Base-by-base conservation (phyloP, 2,329 filamentous ascomycete genomes). In the Trichoderma simmonsii region DNA sequence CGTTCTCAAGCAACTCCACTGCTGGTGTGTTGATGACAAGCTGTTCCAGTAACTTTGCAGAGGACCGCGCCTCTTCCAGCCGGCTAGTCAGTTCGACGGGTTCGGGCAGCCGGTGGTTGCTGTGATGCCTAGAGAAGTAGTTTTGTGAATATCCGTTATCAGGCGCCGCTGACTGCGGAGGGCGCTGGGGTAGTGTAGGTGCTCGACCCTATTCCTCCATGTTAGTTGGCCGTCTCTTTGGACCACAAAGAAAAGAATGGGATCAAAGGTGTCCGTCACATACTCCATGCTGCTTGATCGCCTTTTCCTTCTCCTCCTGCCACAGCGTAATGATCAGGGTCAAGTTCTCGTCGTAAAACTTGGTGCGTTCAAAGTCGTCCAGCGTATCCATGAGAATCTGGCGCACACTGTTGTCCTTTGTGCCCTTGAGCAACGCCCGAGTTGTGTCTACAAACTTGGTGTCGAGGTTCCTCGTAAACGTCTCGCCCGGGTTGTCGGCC, bases 381-480 rank as follows among this genome's bases (percentile, higher is more conserved):
- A 99, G 82, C 5, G 93, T 97, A 83, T 98, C 95, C 82, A 94
- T 89, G 74, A 98, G 82, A 75, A 98, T 92, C 82, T 96, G 93
- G 79, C 92, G 90, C 56, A 97, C 94, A 76, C 90, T 92, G 26
- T 87, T 87, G 79, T 97, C 94, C 73, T 87, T 88, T 15, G 90
- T 89, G 66, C 88, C 85, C 74, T 91, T 89, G 73, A 98, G 85
- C 72, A 97, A 82, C 56, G 93, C 88, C 82, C 95, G 95, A 18
- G 93, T 83, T 0, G 90, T 90, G 56, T 91, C 87, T 68, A 93
- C 89, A 78, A 98, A 98, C 77, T 93, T 93, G 78, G 91, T 87
- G 81, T 98, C 95, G 56, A 98, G 82, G 80, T 97, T 95, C 75
- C 92, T 89, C n/a, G 95, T 97, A 78, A 99, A 99, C 2, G 90